Conservation (phyloP, 1,284 basidiomycete genomes). For the Apiotrichum gamsii region DNA sequence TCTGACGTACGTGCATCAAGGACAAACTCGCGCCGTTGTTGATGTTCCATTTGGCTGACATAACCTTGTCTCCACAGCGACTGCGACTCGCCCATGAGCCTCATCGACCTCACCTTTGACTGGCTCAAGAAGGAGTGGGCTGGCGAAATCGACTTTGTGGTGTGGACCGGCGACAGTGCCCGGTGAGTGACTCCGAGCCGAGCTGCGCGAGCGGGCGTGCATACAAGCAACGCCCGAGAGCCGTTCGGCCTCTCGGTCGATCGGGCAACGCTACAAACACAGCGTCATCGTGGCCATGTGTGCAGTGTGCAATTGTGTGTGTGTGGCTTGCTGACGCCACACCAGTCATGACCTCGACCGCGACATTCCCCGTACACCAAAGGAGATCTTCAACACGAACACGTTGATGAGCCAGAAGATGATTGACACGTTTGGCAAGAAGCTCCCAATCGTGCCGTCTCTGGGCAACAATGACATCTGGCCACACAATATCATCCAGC, state of each 20-base stretch:
- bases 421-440: slow-evolving; percentile 61
- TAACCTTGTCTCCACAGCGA: slow-evolving; percentile 54
- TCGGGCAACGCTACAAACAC: too few species aligned
- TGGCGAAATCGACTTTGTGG: slow-evolving; percentile 79
- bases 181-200: too few species aligned
- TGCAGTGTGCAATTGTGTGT: too few species aligned
- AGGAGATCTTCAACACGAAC: slow-evolving; percentile 76
- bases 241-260: too few species aligned
- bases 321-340: background rate
- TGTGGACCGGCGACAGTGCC: slow-evolving; percentile 91
- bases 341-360: slow-evolving; percentile 81
- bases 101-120: slow-evolving; percentile 75
- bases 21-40: too few species aligned
- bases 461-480: slow-evolving; percentile 88
- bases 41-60: background rate
- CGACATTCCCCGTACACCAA: slow-evolving; percentile 66
- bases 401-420: slow-evolving; percentile 63
- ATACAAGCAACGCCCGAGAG: too few species aligned
- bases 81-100: slow-evolving; percentile 73
- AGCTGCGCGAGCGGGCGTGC: too few species aligned
- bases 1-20: slow-evolving; percentile 4
- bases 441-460: slow-evolving; percentile 75
- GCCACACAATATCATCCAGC: slow-evolving; percentile 58
- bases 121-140: slow-evolving; percentile 75
- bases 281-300: too few species aligned